These are phyloP conservation scores for Pichia ethanolica DNA, from an alignment of 805 yeast genomes.

Conservation along the genomic window DNA sequence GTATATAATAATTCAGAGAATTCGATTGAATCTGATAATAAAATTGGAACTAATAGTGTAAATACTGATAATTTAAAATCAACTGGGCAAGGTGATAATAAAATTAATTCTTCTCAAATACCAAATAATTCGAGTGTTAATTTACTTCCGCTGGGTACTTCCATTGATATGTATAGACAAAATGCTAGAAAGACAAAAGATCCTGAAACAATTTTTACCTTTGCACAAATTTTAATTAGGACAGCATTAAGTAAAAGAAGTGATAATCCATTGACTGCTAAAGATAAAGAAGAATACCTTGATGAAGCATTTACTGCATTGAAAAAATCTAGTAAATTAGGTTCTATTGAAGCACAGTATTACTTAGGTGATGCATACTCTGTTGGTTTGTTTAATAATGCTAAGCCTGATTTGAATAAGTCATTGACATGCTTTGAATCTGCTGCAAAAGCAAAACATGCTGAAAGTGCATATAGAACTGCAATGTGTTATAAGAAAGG, in stretches of 20 bases:
- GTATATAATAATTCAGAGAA: not conserved
- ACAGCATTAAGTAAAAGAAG: constrained; percentile 16
- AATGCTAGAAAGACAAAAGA: constrained; percentile 82
- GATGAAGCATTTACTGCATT: constrained; percentile 73
- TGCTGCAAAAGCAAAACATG: constrained; percentile 91
- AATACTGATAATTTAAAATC: too few relatives aligned
- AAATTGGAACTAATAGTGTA: too few relatives aligned
- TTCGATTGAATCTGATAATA: not conserved
- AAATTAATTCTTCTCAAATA: not conserved
- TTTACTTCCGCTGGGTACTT: constrained; percentile 42
- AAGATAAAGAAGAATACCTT: constrained; percentile 47
- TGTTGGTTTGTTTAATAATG: constrained; percentile 60
- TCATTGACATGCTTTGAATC: constrained; percentile 72
- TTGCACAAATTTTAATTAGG: constrained; percentile 69
- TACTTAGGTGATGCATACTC: constrained; percentile 84
- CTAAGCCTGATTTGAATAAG: constrained; percentile 69
- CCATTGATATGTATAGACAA: constrained; percentile 78
- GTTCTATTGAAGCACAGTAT: constrained; percentile 81
- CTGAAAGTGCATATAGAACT: constrained; percentile 86
- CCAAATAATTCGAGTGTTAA: not conserved
- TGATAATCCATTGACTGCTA: constrained; percentile 12
- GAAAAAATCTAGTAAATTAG: constrained; percentile 14
- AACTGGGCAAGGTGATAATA: too few relatives aligned
- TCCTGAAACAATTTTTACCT: constrained; percentile 80
- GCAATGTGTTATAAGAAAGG: constrained; percentile 93